These are phyloP conservation scores for Candida sakaeoensis DNA, from an alignment of 805 yeast species.

Conservation along the genomic window DNA sequence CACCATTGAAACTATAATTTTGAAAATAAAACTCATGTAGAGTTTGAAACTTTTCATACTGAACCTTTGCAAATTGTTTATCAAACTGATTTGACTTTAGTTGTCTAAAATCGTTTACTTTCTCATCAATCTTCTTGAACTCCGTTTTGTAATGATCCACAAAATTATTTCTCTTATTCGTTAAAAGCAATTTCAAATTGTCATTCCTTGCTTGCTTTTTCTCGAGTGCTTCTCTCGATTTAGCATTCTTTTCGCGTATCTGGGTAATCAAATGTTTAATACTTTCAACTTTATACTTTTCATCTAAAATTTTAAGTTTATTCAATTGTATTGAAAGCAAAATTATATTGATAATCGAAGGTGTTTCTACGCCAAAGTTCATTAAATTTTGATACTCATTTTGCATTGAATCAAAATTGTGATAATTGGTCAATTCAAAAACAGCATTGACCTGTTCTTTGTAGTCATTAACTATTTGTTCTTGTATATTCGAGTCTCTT, in stretches of 20 bases:
- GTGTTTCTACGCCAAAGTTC: slow-evolving; percentile 14
- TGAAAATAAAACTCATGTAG: slow-evolving; percentile 24
- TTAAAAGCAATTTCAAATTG: not conserved
- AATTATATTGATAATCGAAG: slow-evolving; percentile 17
- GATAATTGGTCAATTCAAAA: not conserved
- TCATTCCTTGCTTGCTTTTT: not conserved
- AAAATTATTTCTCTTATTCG: not conserved
- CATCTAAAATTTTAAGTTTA: slow-evolving; percentile 21
- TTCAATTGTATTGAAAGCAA: slow-evolving; percentile 27
- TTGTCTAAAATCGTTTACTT: slow-evolving; percentile 2
- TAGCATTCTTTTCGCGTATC: slow-evolving; percentile 4
- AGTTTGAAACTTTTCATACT: slow-evolving; percentile 19
- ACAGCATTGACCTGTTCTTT: not conserved
- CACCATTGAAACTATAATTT: not conserved
- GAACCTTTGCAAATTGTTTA: slow-evolving; percentile 24
- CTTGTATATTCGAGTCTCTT: not conserved
- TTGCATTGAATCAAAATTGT: not conserved
- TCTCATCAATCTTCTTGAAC: not conserved
- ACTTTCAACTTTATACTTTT: slow-evolving; percentile 14
- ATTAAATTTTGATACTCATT: not conserved
- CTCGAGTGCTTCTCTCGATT: not conserved
- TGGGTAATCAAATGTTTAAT: slow-evolving; percentile 9
- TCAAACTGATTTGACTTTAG: slow-evolving; percentile 13
- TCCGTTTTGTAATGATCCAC: not conserved
- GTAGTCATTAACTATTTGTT: not conserved